phyloP scores from a whole-genome alignment of 2,329 filamentous ascomycete genomes.

The Ophiocordyceps robertsii region DNA sequence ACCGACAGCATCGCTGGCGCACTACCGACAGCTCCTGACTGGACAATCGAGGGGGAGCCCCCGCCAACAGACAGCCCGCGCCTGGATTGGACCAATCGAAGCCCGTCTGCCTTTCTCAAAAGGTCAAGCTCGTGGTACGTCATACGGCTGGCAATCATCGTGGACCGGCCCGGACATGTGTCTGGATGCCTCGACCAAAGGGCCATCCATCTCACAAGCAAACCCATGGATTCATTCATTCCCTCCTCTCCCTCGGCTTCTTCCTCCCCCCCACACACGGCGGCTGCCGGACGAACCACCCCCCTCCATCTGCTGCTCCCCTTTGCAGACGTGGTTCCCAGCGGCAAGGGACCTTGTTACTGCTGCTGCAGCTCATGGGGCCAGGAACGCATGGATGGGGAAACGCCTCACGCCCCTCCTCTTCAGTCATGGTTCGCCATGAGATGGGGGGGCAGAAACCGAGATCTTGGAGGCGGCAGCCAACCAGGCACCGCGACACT shows the following conservation, averaged over 20 bases:
- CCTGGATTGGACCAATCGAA: background rate
- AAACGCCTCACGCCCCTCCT: background rate
- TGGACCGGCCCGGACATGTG: too few species aligned
- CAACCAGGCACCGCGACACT: background rate
- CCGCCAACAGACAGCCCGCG: background rate
- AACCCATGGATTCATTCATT: too few species aligned
- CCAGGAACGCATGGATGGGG: background rate
- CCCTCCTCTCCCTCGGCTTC: background rate
- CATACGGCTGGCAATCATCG: too few species aligned
- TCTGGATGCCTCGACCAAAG: too few species aligned
- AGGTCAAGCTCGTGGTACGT: too few species aligned
- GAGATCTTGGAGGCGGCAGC: background rate
- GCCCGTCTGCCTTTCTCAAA: background rate
- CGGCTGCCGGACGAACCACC: conserved; percentile 4
- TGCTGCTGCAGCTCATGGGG: conserved; percentile 4
- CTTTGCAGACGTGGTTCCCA: background rate
- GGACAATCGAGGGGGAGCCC: conserved; percentile 3
- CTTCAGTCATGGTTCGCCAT: background rate
- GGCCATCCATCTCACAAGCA: too few species aligned
- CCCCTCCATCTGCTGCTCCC: background rate
- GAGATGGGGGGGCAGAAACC: too few species aligned
- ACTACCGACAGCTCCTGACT: conserved; percentile 1
- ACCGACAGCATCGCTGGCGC: conserved; percentile 2
- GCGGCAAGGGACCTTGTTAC: background rate
- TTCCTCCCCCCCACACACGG: background rate